phyloP scores from a whole-genome alignment of 2,329 filamentous ascomycete species.

The Madurella mycetomatis region DNA sequence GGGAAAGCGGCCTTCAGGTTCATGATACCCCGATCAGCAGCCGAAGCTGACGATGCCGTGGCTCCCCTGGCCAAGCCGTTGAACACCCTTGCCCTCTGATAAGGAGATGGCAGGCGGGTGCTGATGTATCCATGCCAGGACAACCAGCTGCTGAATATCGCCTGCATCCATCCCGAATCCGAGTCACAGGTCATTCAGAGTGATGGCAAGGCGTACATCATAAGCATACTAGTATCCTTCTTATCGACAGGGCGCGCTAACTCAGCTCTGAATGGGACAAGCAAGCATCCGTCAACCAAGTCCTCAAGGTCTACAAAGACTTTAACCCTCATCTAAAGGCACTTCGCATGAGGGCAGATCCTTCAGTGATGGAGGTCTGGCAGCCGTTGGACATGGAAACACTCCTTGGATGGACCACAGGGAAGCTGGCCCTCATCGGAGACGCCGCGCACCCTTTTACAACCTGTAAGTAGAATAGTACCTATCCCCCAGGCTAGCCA shows the following conservation, averaged over 20 bases:
- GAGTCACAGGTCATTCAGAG: conserved; percentile 33
- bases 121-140: conserved; percentile 45
- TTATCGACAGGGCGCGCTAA: conserved; percentile 13
- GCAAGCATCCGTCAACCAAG: conserved; percentile 32
- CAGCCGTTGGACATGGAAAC: conserved; percentile 58
- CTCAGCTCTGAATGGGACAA: conserved; percentile 36
- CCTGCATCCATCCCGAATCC: conserved; percentile 47
- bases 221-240: background rate
- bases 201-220: conserved; percentile 28
- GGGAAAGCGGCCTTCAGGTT: conserved; percentile 57
- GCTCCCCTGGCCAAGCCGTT: conserved; percentile 29
- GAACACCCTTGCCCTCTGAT: conserved; percentile 37
- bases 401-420: conserved; percentile 52
- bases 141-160: conserved; percentile 45
- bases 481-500: background rate
- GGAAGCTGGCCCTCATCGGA: conserved; percentile 53
- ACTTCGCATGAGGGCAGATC: conserved; percentile 41
- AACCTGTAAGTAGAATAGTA: conserved; percentile 41
- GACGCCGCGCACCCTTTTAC: conserved; percentile 67
- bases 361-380: conserved; percentile 50
- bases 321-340: conserved; percentile 40
- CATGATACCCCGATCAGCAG: conserved; percentile 39
- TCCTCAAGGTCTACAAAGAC: conserved; percentile 38
- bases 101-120: conserved; percentile 38
- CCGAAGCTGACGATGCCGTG: conserved; percentile 33